Evolutionary conservation across 805 yeast species (phyloP), one percentile per base, ranked within the genome.

Genomic region (Candida parachauliodes): DNA sequence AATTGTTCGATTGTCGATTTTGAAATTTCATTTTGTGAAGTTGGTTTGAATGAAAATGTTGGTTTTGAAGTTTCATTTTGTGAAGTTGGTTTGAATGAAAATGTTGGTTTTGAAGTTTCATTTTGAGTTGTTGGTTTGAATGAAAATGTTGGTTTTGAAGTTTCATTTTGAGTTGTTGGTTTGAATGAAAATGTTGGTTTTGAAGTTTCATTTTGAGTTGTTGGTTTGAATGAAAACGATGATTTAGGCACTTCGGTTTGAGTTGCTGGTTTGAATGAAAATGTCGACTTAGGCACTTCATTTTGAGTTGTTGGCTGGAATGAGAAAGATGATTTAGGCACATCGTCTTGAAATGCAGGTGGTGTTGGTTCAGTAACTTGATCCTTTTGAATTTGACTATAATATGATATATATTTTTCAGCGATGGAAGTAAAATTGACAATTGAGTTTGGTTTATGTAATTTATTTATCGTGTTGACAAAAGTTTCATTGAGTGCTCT

Each of bases 401-500:
- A 65, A 46, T 76, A 85, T 21, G 69, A 68, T 20, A 66, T 62
- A 54, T 86, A 86, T 54, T 80, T 82, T n/a, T 60, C 59, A 11
- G 79, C 67, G 10, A 79, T 60, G 11, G 77, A 68, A 0, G 75
- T 61, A 46, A 83, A 72, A 48, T 82, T 76, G 2, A 76, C 77
- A 9, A 75, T 60, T 2, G 81, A 72, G 43, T 75, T 74, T 5
- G 62, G 55, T 1, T 46, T 41, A 19, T 73, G 55, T 8, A 70
- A 58, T 18, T 62, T 55, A 28, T 60, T 60, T 22, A 86, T 53
- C 21, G 79, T 67, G 11, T 67, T 67, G 21, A 70, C 58, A 47
- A 86, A 80, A 37, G 70, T 76, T 8, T 72, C 70, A 54, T 84
- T 84, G 51, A 86, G 64, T 1, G 94, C 89, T 48, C 72, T 77